These are phyloP conservation scores for Kwoniella sp. DNA, from an alignment of 768 basidiomycete species.

Conservation along the genomic window DNA sequence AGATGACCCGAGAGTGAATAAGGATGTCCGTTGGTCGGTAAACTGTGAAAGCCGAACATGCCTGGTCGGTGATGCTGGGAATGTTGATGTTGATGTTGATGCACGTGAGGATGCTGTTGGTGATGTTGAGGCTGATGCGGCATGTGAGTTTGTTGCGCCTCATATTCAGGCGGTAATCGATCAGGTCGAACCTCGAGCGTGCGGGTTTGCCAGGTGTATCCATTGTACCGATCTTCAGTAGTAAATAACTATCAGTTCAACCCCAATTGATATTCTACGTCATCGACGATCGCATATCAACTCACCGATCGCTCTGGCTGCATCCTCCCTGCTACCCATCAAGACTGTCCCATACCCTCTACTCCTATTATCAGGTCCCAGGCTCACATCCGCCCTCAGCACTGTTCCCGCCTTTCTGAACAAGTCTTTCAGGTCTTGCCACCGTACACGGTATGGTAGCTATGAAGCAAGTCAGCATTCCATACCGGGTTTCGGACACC, in stretches of 20 bases:
- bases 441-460: constrained; percentile 95
- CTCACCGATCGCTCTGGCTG: constrained; percentile 75
- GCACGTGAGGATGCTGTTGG: not conserved
- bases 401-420: constrained; percentile 94
- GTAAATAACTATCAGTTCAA: not conserved
- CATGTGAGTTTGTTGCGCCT: constrained; percentile 51
- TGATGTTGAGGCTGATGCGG: constrained; percentile 15
- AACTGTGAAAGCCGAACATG: constrained; percentile 28
- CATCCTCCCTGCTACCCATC: constrained; percentile 91
- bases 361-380: constrained; percentile 85
- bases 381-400: constrained; percentile 72
- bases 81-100: constrained; percentile 17
- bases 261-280: no score
- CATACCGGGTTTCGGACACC: not conserved
- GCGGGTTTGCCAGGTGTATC: constrained; percentile 94
- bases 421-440: constrained; percentile 99
- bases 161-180: constrained; percentile 70
- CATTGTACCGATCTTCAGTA: constrained; percentile 79
- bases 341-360: constrained; percentile 92
- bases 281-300: constrained; percentile 3
- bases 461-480: constrained; percentile 52
- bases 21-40: constrained; percentile 26
- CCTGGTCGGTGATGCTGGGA: constrained; percentile 17
- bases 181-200: constrained; percentile 89
- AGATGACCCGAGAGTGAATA: constrained; percentile 30